phyloP scores from a whole-genome alignment of 768 basidiomycete species.

The Clathrus columnatus region DNA sequence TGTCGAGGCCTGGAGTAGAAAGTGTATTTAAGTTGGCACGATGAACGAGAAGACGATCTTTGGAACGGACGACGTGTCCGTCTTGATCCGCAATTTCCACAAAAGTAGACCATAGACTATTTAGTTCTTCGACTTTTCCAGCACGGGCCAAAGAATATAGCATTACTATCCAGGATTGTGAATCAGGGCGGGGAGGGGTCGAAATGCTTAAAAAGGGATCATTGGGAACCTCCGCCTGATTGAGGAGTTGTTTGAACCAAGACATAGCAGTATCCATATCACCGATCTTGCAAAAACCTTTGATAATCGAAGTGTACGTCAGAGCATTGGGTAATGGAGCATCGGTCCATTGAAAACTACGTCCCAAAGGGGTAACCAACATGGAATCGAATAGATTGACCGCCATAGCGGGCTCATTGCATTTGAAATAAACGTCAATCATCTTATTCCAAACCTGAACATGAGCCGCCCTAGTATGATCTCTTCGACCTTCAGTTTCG shows the following conservation, averaged over 20 bases:
- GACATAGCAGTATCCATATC: slow-evolving; percentile 55
- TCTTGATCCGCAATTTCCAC: slow-evolving; percentile 28
- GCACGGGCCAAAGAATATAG: slow-evolving; percentile 45
- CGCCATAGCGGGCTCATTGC: slow-evolving; percentile 52
- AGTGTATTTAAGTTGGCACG: slow-evolving; percentile 28
- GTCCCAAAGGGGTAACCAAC: slow-evolving; percentile 39
- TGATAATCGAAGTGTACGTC: slow-evolving; percentile 57
- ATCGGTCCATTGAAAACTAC: slow-evolving; percentile 28
- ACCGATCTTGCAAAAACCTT: slow-evolving; percentile 51
- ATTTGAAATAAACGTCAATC: slow-evolving; percentile 65
- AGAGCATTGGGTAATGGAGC: slow-evolving; percentile 50
- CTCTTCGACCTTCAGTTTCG: slow-evolving; percentile 7
- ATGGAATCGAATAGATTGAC: slow-evolving; percentile 61
- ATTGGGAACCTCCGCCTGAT: slow-evolving; percentile 26
- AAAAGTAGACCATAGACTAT: slow-evolving; percentile 41
- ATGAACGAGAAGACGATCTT: slow-evolving; percentile 37
- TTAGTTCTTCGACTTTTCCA: slow-evolving; percentile 44
- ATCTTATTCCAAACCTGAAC: slow-evolving; percentile 64
- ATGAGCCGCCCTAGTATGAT: slow-evolving; percentile 23
- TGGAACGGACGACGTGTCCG: slow-evolving; percentile 24
- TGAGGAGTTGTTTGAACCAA: slow-evolving; percentile 65
- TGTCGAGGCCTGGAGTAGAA: not conserved
- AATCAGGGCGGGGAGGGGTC: slow-evolving; percentile 43
- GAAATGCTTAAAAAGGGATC: slow-evolving; percentile 36
- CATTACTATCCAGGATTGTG: slow-evolving; percentile 48